Base-by-base conservation (phyloP, 2,329 filamentous ascomycete species). In the Colletotrichum horii region DNA sequence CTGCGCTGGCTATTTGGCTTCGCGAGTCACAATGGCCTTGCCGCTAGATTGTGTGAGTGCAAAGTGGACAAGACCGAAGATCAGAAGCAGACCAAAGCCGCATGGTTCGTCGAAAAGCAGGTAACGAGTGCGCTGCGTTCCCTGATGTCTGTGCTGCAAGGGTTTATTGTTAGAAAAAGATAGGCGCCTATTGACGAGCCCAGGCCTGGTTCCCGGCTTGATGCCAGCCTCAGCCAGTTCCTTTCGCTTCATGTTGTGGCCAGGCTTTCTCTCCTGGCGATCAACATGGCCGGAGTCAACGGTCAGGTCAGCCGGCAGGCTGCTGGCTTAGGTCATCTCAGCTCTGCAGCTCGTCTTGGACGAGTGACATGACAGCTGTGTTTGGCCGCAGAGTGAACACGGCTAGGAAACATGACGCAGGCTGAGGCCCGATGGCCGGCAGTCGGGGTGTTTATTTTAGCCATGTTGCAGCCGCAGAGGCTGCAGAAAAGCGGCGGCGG, bases 401-500 rank as follows among this genome's bases (percentile, higher is more conserved):
- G 43, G 38, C 38, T 22, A 12, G 14, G 24, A 15, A 28, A 62
- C 30, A 43, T 26, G 55, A 62, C 30, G 30, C 58, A 62, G 58
- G 58, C n/a, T 22, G 28, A 34, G 15, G 58, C 34, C 48, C 26
- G 30, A 26, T 55, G 48, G 28, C 58, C 30, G 36, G 43, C 69
- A 74, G 43, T 32, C 15, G 28, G 48, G 43, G 34, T 76, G 70
- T 73, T 60, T 74, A 48, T 38, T 69, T 76, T 73, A 65, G 65
- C 70, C 69, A 7, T 34, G 62, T 73, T 65, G 24, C 64, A 69
- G 64, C 70, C 43, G 70, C 70, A 73, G n/a, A 62, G 56, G 70
- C 64, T 76, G 70, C 58, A 76, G 48, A 22, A 52, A 24, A 30
- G 67, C 43, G 58, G 58, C 64, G 64, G 58, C 64, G 64, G 64